Conservation (phyloP, 1,284 basidiomycete genomes). For the Ustilago bromivora region DNA sequence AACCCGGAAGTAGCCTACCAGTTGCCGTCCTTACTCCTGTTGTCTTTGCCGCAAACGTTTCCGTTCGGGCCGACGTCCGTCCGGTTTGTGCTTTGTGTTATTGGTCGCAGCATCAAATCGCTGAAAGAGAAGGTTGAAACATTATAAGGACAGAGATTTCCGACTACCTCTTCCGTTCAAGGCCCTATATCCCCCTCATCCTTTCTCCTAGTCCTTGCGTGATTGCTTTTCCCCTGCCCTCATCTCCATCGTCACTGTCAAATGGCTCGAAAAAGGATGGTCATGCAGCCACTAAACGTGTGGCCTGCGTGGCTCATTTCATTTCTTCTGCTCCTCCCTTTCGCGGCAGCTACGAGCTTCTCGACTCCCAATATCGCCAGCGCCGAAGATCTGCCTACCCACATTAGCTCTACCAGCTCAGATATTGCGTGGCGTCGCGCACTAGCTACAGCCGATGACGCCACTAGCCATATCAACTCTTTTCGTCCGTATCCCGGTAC, state of each 20-base stretch:
- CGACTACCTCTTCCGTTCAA: no score
- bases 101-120: no score
- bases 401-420: background rate
- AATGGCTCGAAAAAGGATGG: background rate
- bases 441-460: background rate
- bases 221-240: background rate
- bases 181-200: no score
- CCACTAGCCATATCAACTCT: slow-evolving; percentile 1
- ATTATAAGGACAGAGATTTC: no score
- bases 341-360: background rate
- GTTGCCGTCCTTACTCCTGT: no score
- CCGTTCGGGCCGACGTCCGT: no score
- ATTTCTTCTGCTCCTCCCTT: background rate
- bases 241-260: background rate
- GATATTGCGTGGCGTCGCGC: background rate
- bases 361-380: background rate
- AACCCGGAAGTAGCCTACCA: no score
- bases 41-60: no score
- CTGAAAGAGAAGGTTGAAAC: no score
- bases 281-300: background rate
- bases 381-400: background rate
- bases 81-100: no score
- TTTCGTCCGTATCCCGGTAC: slow-evolving; percentile 6
- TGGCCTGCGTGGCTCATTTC: background rate
- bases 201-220: no score